Base-by-base conservation (phyloP, 495 filamentous ascomycete species). In the Xylaria telfairii region DNA sequence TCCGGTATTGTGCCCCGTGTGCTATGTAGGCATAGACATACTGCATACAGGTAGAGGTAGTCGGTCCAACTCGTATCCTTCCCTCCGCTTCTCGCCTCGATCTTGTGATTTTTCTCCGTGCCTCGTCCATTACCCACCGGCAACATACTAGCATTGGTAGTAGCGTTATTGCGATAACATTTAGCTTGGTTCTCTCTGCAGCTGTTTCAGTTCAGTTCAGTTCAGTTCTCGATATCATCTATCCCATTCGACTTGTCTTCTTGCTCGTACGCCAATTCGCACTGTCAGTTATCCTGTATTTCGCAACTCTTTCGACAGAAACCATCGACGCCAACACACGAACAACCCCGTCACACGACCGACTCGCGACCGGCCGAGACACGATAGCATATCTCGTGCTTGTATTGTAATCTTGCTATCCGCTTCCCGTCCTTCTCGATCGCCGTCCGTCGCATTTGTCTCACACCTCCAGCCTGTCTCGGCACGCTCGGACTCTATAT, bases 21-120 rank as follows among this genome's bases (percentile, higher is more conserved):
- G 49, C 49, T 28, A 28, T 54, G 49, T 54, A 54, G 49, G 28
- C 26, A 24, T 53, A 54, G 12, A 3, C 12, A 24, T 54, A 54
- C 24, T n/a, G 28, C 26, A n/a, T 53, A 54, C 12, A 8, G 12
- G 24, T 30, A 65, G 62, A 51, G 67, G 44, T 47, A 44, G 47
- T 34, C 51, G 26, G 67, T 60, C 67, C 67, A 68, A 61, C 42
- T 68, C 51, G 66, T 51, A 59, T 49, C 24, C 30, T 32, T 57
- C 42, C 42, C 37, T 68, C 17, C n/a, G 26, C n/a, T n/a, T 37
- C 13, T 28, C n/a, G 37, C 26, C 24, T 65, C 28, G 2, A 32
- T 49, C 8, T 37, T 65, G 10, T 37, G 17, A 19, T 32, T 7
- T 37, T 28, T 6, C 26, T 32, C 26, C 21, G 1, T 15, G 12